phyloP scores from a whole-genome alignment of 208 protist species.

The Blastocrithidia nonstop region DNA sequence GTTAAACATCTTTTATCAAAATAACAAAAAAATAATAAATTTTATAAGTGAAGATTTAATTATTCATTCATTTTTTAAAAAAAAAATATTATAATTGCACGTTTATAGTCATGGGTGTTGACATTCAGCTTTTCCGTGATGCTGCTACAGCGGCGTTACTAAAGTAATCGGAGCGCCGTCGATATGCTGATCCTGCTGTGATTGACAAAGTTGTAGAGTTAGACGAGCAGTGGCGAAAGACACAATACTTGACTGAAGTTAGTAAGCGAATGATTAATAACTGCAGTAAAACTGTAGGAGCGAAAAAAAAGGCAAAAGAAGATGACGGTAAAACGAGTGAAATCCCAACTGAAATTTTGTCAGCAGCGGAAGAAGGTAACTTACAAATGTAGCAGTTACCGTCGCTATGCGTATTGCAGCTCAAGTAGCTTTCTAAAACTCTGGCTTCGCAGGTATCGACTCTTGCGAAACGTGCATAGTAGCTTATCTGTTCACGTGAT shows the following conservation, averaged over 20 bases:
- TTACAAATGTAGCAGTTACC: slow-evolving; percentile 40
- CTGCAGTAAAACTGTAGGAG: slow-evolving; percentile 80
- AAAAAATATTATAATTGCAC: too few relatives aligned
- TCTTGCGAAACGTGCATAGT: slow-evolving; percentile 42
- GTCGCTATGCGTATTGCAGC: slow-evolving; percentile 67
- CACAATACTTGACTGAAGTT: slow-evolving; percentile 65
- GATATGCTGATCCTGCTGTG: slow-evolving; percentile 70
- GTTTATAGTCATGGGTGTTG: slow-evolving; percentile 73
- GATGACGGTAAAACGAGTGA: slow-evolving; percentile 48
- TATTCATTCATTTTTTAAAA: too few relatives aligned
- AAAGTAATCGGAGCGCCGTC: slow-evolving; percentile 90
- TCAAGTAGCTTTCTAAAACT: slow-evolving; percentile 80
- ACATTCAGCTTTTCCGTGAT: slow-evolving; percentile 93
- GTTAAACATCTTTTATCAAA: too few relatives aligned
- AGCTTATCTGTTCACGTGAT: slow-evolving; percentile 53
- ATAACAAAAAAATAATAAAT: too few relatives aligned
- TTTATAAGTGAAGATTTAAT: too few relatives aligned
- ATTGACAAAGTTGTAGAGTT: slow-evolving; percentile 88
- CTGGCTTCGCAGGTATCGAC: slow-evolving; percentile 36
- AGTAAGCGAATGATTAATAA: slow-evolving; percentile 83
- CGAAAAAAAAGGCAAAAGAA: slow-evolving; percentile 89
- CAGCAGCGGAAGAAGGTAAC: slow-evolving; percentile 26
- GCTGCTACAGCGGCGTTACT: slow-evolving; percentile 88
- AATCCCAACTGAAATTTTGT: slow-evolving; percentile 38
- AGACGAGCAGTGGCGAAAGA: slow-evolving; percentile 86